These are phyloP conservation scores for Termitomyces sp. DNA, from an alignment of 768 basidiomycete species.

Conservation along the genomic window DNA sequence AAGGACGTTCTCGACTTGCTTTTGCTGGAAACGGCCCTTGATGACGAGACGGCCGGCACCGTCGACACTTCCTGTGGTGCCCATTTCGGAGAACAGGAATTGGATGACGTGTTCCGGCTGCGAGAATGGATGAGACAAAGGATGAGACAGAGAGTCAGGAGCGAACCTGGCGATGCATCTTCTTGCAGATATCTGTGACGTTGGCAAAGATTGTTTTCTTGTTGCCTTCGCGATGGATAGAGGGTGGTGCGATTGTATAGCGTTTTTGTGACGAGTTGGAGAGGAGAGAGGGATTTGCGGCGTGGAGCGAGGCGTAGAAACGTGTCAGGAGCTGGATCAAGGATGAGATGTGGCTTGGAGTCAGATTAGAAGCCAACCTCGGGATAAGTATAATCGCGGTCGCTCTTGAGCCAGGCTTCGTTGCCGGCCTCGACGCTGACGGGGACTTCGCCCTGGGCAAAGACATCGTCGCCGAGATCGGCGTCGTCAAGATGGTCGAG, in stretches of 20 bases:
- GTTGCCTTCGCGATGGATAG: constrained; percentile 91
- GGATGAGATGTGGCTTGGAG: neutral
- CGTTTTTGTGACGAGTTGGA: constrained; percentile 81
- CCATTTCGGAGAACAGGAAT: constrained; percentile 97
- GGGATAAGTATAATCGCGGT: constrained; percentile 93
- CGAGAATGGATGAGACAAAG: neutral
- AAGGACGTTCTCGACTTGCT: constrained; percentile 96
- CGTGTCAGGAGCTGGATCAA: constrained; percentile 77
- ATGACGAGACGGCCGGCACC: constrained; percentile 90
- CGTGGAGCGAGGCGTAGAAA: constrained; percentile 87
- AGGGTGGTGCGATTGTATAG: constrained; percentile 95
- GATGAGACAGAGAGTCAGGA: neutral
- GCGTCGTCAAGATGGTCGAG: constrained; percentile 70
- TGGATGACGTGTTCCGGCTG: constrained; percentile 97
- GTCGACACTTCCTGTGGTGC: constrained; percentile 94
- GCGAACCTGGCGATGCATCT: constrained; percentile 82
- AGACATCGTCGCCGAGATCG: constrained; percentile 88
- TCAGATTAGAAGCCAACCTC: constrained; percentile 51
- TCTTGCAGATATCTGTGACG: constrained; percentile 94
- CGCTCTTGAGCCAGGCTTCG: constrained; percentile 87
- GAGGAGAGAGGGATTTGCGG: constrained; percentile 88
- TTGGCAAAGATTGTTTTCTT: constrained; percentile 98
- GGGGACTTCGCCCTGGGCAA: constrained; percentile 55
- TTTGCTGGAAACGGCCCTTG: constrained; percentile 97
- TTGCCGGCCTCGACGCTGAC: constrained; percentile 66